Conservation (phyloP, 75 land plant species). For the Cunninghamia lanceolata region DNA sequence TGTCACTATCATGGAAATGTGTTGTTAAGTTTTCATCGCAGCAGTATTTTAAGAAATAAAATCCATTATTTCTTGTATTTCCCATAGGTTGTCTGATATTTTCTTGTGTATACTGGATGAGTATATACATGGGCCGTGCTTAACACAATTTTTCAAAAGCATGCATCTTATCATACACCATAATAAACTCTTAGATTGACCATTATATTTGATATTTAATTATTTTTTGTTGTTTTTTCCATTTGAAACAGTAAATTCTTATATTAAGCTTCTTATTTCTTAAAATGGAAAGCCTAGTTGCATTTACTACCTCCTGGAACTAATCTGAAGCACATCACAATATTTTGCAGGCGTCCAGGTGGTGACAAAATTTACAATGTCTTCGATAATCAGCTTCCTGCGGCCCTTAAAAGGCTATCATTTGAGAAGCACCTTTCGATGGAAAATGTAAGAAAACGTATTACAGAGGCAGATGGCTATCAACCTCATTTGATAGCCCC, state of each 20-base stretch:
- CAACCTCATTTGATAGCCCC: constrained; percentile 98
- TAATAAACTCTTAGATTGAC: neutral
- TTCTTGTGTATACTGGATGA: neutral
- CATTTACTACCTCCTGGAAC: neutral
- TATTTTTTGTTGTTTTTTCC: neutral
- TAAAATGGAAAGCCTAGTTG: neutral
- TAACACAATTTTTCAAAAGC: neutral
- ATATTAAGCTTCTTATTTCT: neutral
- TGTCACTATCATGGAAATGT: too few relatives aligned
- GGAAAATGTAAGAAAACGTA: constrained; percentile 87
- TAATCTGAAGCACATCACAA: neutral
- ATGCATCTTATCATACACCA: neutral
- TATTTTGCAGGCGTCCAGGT: constrained; percentile 75
- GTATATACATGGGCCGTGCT: neutral
- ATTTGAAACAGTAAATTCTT: neutral
- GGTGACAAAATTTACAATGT: constrained; percentile 91
- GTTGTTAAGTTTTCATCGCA: neutral
- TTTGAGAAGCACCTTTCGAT: constrained; percentile 93
- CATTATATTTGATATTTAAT: neutral
- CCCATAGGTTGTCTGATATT: neutral
- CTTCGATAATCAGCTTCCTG: constrained; percentile 91
- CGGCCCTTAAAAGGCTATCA: constrained; percentile 88
- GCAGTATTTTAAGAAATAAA: neutral
- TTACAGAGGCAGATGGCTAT: constrained; percentile 97
- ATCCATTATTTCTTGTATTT: neutral